Base-by-base conservation (phyloP, 768 basidiomycete genomes). In the Podaxis carcinomalis region DNA sequence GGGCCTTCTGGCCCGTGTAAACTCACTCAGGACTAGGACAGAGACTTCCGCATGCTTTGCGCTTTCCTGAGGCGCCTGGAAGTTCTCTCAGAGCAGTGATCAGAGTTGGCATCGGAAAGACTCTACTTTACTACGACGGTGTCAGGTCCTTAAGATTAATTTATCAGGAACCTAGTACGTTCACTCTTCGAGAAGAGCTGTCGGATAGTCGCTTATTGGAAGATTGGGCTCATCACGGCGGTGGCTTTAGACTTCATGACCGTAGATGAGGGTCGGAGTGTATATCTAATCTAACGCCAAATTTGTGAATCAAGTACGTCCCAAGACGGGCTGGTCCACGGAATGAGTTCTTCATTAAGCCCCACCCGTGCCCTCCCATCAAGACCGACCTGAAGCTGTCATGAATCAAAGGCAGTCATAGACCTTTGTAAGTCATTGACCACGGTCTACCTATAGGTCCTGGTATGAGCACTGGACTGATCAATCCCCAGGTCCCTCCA, bases 141-240 rank as follows among this genome's bases (percentile, higher is more conserved):
- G 25, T 32, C 36, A 40, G 2, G 36, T 39, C 51, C 40, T 28
- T 28, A 9, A 40, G 9, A 51, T 39, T 27, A 51, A 51, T 59
- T 28, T 44, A 59, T 59, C 57, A 59, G 25, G 58, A 59, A 51
- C 32, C 32, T 16, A 23, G n/a, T 11, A 14, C 19, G 47, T 49
- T 37, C 32, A 4, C 3, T 49, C 10, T 10, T 42, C 11, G 37
- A 32, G 37, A 44, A 59, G 51, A 42, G 11, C 36, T 27, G 49
- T 27, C 57, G 21, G n/a, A 40, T 58, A 23, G 13, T 37, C 19
- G 25, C 21, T 35, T 47, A 49, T 36, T 47, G 35, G 50, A 13
- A 13, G 23, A 3, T 27, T 49, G 21, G 27, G 3, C 37, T 56
- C 9, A 25, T 28, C 9, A 23, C 6, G n/a, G 11, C 3, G 39